Evolutionary conservation across 2,329 filamentous ascomycete genomes (phyloP).

Genomic region (Cyclaneusma minus): DNA sequence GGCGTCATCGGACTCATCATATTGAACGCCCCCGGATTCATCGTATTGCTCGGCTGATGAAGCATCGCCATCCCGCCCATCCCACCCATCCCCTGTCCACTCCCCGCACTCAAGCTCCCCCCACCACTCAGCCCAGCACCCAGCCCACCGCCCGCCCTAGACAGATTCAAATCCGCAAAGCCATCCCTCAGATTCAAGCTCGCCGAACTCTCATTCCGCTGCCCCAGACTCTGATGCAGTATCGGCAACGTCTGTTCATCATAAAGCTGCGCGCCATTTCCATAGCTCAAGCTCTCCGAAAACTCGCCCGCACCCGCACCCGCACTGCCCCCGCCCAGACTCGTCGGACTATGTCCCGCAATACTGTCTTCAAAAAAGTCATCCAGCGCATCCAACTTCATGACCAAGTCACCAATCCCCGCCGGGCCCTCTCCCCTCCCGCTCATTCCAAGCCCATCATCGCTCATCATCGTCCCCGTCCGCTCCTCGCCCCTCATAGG

Average conservation of each 20-base stretch:
- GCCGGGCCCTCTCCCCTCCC: conserved; percentile 47
- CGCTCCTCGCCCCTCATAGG: conserved; percentile 38
- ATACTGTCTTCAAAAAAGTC: conserved; percentile 63
- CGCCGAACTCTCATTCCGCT: too few species aligned
- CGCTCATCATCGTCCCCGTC: conserved; percentile 85
- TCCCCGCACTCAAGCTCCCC: too few species aligned
- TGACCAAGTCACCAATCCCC: conserved; percentile 70
- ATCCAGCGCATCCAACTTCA: conserved; percentile 63
- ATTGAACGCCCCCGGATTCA: conserved; percentile 46
- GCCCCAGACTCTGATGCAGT: conserved; percentile 60
- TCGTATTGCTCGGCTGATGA: conserved; percentile 27
- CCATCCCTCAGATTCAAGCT: conserved; percentile 73
- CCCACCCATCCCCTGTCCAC: too few species aligned
- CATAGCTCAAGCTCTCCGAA: too few species aligned
- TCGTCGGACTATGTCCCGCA: conserved; percentile 37
- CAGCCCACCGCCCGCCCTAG: conserved; percentile 43
- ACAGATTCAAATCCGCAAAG: conserved; percentile 59
- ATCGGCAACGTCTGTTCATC: conserved; percentile 89
- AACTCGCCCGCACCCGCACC: conserved; percentile 47
- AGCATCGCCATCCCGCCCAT: too few species aligned
- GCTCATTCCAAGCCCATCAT: too few species aligned
- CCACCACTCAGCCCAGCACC: conserved; percentile 40
- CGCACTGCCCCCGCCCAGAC: conserved; percentile 46
- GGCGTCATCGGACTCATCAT: conserved; percentile 22
- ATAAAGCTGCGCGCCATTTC: conserved; percentile 70